Conservation (phyloP, 371 early-diverging fungal species). For the Phascolomyces articulosus region DNA sequence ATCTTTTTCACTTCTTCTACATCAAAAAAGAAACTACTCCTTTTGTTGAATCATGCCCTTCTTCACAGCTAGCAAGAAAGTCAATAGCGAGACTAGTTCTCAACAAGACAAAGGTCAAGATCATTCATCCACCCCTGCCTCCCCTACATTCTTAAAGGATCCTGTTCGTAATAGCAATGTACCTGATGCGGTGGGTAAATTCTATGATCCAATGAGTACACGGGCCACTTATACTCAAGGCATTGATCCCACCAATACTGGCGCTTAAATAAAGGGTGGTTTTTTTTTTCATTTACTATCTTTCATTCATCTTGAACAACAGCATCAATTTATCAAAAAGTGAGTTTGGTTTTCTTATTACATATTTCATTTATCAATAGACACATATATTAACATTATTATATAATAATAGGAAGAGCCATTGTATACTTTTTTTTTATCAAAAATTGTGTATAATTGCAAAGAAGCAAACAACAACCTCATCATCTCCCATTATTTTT, state of each 20-base stretch:
- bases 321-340: too few relatives aligned
- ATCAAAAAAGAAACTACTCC: neutral
- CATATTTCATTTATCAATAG: too few relatives aligned
- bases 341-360: too few relatives aligned
- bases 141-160: slow-evolving; percentile 30
- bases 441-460: too few relatives aligned
- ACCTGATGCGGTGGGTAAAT: neutral
- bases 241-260: neutral
- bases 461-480: too few relatives aligned
- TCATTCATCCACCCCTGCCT: neutral
- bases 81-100: neutral
- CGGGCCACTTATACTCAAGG: neutral
- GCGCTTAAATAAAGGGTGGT: too few relatives aligned
- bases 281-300: too few relatives aligned
- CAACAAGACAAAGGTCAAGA: neutral
- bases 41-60: neutral
- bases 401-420: too few relatives aligned
- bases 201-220: neutral
- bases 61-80: neutral
- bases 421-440: too few relatives aligned
- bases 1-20: neutral
- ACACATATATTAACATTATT: too few relatives aligned
- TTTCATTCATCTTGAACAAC: too few relatives aligned
- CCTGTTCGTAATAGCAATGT: slow-evolving; percentile 36
- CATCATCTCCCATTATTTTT: too few relatives aligned